Percentiles rank a stretch among this genome's conserved stretches.
These are phyloP conservation scores for Leccinum solheimii DNA, from an alignment of 1,284 basidiomycete species.

Conservation along the genomic window DNA sequence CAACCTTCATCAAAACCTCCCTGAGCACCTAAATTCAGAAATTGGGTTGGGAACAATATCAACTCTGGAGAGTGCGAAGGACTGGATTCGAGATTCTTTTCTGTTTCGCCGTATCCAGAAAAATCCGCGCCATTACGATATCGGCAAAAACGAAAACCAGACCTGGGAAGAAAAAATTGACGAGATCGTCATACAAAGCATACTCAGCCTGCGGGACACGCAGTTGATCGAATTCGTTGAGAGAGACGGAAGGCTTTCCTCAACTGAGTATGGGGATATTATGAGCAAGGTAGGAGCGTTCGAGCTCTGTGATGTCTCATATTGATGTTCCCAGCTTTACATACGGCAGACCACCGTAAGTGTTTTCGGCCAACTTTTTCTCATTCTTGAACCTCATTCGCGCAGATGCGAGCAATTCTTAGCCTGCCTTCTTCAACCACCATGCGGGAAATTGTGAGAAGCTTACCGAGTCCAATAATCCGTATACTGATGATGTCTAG, in stretches of 20 bases:
- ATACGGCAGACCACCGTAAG: constrained; percentile 66
- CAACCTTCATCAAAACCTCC: constrained; percentile 77
- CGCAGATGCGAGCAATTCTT: constrained; percentile 68
- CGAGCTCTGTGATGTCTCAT: background rate
- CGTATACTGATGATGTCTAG: constrained; percentile 38
- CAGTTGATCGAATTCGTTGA: constrained; percentile 54
- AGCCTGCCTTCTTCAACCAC: constrained; percentile 53
- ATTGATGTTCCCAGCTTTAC: constrained; percentile 54
- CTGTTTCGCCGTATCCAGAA: constrained; percentile 80
- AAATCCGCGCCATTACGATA: constrained; percentile 77
- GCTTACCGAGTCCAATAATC: background rate
- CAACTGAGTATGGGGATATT: constrained; percentile 77
- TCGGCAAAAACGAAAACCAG: constrained; percentile 57
- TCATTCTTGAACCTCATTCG: background rate
- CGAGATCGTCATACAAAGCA: constrained; percentile 67
- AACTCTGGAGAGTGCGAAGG: constrained; percentile 63
- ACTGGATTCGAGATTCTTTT: constrained; percentile 83
- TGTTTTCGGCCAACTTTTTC: background rate
- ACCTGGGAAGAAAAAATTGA: constrained; percentile 72
- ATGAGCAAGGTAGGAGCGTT: constrained; percentile 73
- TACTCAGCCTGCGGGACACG: constrained; percentile 57
- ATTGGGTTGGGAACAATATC: constrained; percentile 83
- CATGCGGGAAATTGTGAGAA: constrained; percentile 64
- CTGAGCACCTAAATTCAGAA: constrained; percentile 92
- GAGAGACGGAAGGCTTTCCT: constrained; percentile 44